phyloP scores from a whole-genome alignment of 2,329 filamentous ascomycete genomes.

The Clonostachys chloroleuca region DNA sequence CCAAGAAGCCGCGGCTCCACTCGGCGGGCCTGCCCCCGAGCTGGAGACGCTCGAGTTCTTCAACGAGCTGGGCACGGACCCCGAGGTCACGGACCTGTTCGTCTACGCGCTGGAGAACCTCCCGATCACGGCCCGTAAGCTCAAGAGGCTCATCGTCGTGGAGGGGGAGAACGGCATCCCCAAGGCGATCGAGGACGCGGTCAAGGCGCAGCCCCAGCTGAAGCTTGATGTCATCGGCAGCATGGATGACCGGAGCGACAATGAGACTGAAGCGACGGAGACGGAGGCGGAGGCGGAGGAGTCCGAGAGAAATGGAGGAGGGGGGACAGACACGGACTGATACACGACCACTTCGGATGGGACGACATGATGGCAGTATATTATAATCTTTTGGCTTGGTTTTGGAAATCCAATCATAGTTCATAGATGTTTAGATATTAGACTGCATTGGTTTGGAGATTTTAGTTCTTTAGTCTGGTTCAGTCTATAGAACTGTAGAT shows the following conservation, averaged over 20 bases:
- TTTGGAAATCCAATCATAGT: too few species aligned
- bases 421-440: too few species aligned
- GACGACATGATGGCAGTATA: too few species aligned
- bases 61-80: constrained; percentile 37
- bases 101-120: constrained; percentile 32
- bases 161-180: constrained; percentile 8
- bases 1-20: constrained; percentile 36
- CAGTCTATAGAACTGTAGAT: too few species aligned
- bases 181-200: neutral
- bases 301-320: too few species aligned
- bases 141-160: constrained; percentile 29
- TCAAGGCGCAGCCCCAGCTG: neutral
- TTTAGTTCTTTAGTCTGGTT: too few species aligned
- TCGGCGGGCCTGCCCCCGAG: constrained; percentile 40
- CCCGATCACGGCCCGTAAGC: constrained; percentile 25
- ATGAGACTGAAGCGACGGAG: too few species aligned
- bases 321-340: too few species aligned
- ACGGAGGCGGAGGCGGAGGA: too few species aligned
- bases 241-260: neutral
- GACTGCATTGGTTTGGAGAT: too few species aligned
- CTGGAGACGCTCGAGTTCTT: constrained; percentile 40
- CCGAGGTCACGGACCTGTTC: constrained; percentile 39
- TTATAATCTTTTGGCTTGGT: too few species aligned
- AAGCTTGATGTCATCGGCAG: neutral
- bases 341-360: too few species aligned